Conservation (phyloP, 306 rosid genomes). For the Vigna radiata region DNA sequence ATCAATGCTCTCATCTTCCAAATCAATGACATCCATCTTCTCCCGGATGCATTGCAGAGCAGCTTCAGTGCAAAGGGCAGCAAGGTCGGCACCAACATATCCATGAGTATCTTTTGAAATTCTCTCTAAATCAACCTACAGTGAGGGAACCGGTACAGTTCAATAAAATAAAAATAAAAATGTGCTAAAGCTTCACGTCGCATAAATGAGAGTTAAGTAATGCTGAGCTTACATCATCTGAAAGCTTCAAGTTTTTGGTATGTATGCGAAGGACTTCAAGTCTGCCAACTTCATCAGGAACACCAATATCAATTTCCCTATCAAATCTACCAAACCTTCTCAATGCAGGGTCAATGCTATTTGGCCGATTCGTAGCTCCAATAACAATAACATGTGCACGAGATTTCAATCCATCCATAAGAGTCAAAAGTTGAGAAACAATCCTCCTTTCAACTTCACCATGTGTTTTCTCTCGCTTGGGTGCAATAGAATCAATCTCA, state of each 20-base stretch:
- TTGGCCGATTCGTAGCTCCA: constrained; percentile 77
- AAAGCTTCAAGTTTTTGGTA: constrained; percentile 72
- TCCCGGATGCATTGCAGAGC: constrained; percentile 74
- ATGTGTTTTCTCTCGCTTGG: constrained; percentile 71
- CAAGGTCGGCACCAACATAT: constrained; percentile 83
- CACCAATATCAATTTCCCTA: constrained; percentile 76
- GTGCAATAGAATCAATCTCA: constrained; percentile 76
- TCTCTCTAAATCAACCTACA: constrained; percentile 67
- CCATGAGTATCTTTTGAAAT: constrained; percentile 68
- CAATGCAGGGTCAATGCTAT: constrained; percentile 70
- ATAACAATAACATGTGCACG: constrained; percentile 71
- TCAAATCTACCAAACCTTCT: constrained; percentile 79
- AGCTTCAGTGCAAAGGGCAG: constrained; percentile 78
- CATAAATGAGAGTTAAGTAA: not conserved
- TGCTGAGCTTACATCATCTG: constrained; percentile 59
- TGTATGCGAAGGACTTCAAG: constrained; percentile 79
- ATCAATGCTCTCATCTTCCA: constrained; percentile 73
- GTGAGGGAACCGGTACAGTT: constrained; percentile 1
- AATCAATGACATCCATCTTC: constrained; percentile 73
- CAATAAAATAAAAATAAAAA: not conserved
- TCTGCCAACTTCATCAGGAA: constrained; percentile 73
- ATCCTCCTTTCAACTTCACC: constrained; percentile 77
- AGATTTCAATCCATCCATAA: constrained; percentile 71
- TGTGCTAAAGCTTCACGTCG: not conserved
- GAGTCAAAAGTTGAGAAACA: constrained; percentile 71